Evolutionary conservation across 768 basidiomycete species (phyloP), one percentile per base, ranked within the genome.

Genomic region (Crepidotus variabilis): DNA sequence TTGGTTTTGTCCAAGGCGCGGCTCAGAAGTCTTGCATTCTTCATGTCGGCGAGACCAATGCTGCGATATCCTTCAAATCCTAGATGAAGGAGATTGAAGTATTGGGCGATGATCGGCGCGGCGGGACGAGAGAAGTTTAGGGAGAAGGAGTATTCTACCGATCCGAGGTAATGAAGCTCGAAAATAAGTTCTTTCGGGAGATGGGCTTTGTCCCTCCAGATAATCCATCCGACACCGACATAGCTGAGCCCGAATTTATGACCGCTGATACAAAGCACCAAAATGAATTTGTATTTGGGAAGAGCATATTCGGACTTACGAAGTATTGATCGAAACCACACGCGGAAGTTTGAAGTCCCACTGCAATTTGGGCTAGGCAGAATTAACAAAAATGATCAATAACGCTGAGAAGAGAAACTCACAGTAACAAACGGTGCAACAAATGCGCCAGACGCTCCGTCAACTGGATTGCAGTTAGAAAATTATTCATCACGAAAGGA

Each of bases 131-230:
- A 83, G 64, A 85, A 84, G 62, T 84, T 84, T 60, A 86, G 73
- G 5, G 83, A 84, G 69, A 85, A 88, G 1, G 88, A 88, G 68
- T 94, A 94, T 68, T 96, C 82, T 16, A 80, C 78, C 16, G 81
- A 78, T 32, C 78, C 80, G 48, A 79, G 71, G 61, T 81, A 78
- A 60, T 78, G 84, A 14, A 87, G 75, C 71, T 88, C 86, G 60
- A 90, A 89, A 48, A 90, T 83, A 55, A 90, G 77, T 33, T 88
- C 79, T 61, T 88, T 85, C 2, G 85, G 87, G 1, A 90, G 78
- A 60, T 79, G 78, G 24, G 73, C 73, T 65, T 85, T 80, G 65
- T 84, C 79, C 46, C 85, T 75, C 84, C 85, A 88, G 56, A 90
- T 66, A 21, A 86, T 75, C 84, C 85, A 88, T 11, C 88, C 87